phyloP scores from a whole-genome alignment of 2,329 filamentous ascomycete species.

The Plectosphaerella cucumerina region DNA sequence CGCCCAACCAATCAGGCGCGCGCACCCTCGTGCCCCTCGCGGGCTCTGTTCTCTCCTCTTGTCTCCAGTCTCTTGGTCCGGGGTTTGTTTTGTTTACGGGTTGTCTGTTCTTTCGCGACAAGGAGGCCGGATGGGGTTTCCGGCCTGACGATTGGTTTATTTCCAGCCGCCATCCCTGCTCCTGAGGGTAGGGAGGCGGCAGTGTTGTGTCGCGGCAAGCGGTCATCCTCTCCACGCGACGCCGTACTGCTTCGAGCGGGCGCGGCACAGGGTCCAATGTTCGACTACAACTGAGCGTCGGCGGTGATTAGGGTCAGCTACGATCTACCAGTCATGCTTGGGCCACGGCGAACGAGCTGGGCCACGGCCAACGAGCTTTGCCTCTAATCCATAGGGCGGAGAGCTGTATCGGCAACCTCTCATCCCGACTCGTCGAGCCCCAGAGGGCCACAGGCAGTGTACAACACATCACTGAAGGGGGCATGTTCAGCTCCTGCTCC shows the following conservation, averaged over 20 bases:
- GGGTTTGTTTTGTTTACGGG: not conserved
- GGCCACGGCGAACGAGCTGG: not conserved
- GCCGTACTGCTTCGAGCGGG: too few relatives aligned
- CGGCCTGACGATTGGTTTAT: conserved; percentile 15
- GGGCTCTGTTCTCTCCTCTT: conserved; percentile 25
- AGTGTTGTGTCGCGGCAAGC: too few relatives aligned
- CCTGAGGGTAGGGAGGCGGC: too few relatives aligned
- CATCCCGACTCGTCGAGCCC: not conserved
- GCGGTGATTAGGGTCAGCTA: too few relatives aligned
- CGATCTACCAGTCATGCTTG: not conserved
- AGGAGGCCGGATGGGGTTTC: conserved; percentile 19
- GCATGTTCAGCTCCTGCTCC: conserved; percentile 7
- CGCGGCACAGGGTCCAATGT: too few relatives aligned
- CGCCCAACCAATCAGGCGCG: not conserved
- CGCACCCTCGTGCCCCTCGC: not conserved
- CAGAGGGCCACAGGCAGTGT: conserved; percentile 6
- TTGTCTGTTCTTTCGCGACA: not conserved
- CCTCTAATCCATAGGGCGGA: too few relatives aligned
- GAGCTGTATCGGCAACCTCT: not conserved
- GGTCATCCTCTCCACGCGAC: too few relatives aligned
- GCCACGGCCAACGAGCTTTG: not conserved
- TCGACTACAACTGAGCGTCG: too few relatives aligned
- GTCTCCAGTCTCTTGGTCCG: conserved; percentile 22
- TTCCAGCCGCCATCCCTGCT: too few relatives aligned
- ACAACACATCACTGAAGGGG: conserved; percentile 7